Base-by-base conservation (phyloP, 495 filamentous ascomycete species). In the Penicillium egyptiacum region DNA sequence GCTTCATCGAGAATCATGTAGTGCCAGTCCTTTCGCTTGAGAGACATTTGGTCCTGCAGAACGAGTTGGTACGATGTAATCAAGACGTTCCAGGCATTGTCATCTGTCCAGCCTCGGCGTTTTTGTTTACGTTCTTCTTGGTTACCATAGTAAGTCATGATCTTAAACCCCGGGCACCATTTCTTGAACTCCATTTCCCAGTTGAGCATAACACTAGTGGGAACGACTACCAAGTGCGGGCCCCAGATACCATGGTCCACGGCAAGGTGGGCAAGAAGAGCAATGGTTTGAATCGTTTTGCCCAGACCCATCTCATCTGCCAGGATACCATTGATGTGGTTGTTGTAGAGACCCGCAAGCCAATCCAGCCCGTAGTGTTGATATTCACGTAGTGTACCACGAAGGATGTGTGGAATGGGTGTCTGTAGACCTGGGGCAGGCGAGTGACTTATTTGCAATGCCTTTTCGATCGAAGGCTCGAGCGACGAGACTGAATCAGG, bases 111-210 rank as follows among this genome's bases (percentile, higher is more conserved):
- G 20, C 93, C 92, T 62, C 86, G 84, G 41, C 95, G 87, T 73
- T 96, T 96, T 63, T 84, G 80, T 69, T 89, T 90, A 19, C 95
- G 88, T 75, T 98, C 93, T 58, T 98, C 94, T 64, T 88, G 85
- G 40, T 84, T 89, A 14, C 95, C 95, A 68, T 98, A 98, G 76
- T 99, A 99, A 2, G 92, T 92, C 59, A 98, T 84, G 57, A 98
- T 92, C 68, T 96, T 98, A 81, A 99, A 99, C 2, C 95, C 95
- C 12, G 95, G 95, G 48, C 91, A 92, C 86, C 92, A 99, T 71
- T 98, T 98, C 67, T 98, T 98, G 80, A 99, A 99, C 71, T 99
- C 95, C 88, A 96, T 97, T 69, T 98, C 95, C 95, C 95, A 99
- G 69, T 99, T 99, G 50, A 99, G 85, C 80, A 99, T 96, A 28